Evolutionary conservation across 805 yeast genomes (phyloP), one percentile per base, ranked within the genome.

Genomic region (Hanseniaspora vineae): DNA sequence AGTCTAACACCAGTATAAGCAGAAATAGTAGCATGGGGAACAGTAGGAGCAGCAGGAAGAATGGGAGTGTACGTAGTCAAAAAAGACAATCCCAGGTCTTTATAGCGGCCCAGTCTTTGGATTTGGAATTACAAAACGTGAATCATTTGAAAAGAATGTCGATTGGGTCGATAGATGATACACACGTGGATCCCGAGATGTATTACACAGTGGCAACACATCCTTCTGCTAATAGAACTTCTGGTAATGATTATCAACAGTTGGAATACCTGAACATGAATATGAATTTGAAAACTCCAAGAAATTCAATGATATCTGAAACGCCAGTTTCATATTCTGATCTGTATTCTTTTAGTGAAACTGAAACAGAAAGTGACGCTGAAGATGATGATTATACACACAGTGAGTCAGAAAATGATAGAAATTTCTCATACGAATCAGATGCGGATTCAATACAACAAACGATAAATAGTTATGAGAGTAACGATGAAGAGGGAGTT

Each of bases 41-140:
- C 29, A 23, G 29, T 23, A 23, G 29, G 8, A 23, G 8, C 4
- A 8, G 29, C 29, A 23, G 37, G 37, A 10, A 33, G 10, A 33
- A n/a, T 10, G 37, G 37, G 15, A 33, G 37, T 33, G 40, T n/a
- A 18, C 17, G 45, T 31, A 37, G 45, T 35, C 58, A 63, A 11
- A 67, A 66, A 48, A 55, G 74, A 42, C 69, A 69, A 49, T 68
- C 75, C 48, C 66, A 76, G 56, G 68, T 71, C 45, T 54, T 69
- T 42, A 72, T 75, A 35, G 94, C 94, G 2, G 88, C 86, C 2
- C 78, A 78, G 55, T 86, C 87, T 6, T 76, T 84, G 43, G 86
- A 84, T 56, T 79, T 77, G 51, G 92, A 84, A 58, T 71, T 82
- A 52, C 77, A 78, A 62, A 78, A 80, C 60, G 84, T 84, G 51